phyloP scores from a whole-genome alignment of 1,139 yeast species.

The Kodamaea arcana region DNA sequence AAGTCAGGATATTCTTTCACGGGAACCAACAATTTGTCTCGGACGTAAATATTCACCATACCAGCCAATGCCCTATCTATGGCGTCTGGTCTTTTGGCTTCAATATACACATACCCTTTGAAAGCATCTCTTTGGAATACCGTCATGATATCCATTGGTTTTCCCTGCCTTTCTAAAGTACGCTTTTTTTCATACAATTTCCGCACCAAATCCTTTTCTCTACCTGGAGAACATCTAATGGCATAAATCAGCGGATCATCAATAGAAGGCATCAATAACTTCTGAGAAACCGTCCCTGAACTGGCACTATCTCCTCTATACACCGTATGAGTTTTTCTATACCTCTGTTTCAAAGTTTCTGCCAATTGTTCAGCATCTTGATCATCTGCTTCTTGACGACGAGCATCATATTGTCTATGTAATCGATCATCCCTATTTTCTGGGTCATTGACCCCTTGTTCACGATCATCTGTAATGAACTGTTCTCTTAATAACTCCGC shows the following conservation, averaged over 20 bases:
- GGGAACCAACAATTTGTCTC: slow-evolving; percentile 79
- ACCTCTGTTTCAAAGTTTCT: slow-evolving; percentile 85
- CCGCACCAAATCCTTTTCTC: slow-evolving; percentile 87
- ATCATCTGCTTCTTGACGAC: slow-evolving; percentile 85
- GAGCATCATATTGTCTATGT: slow-evolving; percentile 88
- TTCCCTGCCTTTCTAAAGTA: slow-evolving; percentile 58
- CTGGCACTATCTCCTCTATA: slow-evolving; percentile 82
- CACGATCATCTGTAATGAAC: slow-evolving; percentile 66
- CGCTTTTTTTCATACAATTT: slow-evolving; percentile 76
- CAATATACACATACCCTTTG: slow-evolving; percentile 86
- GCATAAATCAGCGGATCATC: slow-evolving; percentile 98
- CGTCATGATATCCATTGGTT: slow-evolving; percentile 73
- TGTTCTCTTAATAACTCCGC: slow-evolving; percentile 85
- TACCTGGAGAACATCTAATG: slow-evolving; percentile 86
- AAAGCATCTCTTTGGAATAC: slow-evolving; percentile 94
- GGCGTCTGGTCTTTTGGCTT: slow-evolving; percentile 91
- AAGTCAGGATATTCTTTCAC: slow-evolving; percentile 94
- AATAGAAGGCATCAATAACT: slow-evolving; percentile 88
- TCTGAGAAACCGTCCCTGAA: slow-evolving; percentile 80
- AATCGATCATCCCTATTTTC: slow-evolving; percentile 60
- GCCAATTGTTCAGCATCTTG: slow-evolving; percentile 96
- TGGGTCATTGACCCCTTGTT: slow-evolving; percentile 43
- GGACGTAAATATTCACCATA: slow-evolving; percentile 76
- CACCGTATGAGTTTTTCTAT: slow-evolving; percentile 81
- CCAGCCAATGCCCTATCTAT: slow-evolving; percentile 86